Base-by-base conservation (phyloP, 2,329 filamentous ascomycete species). In the Ophiocordyceps robertsii region DNA sequence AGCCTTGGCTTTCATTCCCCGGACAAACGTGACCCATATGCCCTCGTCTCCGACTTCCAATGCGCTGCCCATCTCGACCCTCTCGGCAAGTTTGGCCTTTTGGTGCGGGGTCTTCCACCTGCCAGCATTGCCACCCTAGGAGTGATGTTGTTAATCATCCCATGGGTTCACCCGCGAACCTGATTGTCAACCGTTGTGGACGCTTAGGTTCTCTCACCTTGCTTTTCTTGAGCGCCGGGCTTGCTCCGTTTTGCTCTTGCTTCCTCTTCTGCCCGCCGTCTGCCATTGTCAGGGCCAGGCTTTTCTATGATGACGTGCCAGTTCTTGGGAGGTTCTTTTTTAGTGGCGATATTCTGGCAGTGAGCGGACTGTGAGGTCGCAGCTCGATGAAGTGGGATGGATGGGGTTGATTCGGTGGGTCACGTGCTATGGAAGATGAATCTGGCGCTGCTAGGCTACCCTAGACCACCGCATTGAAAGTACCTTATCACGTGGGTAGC, bases 21-120 rank as follows among this genome's bases (percentile, higher is more conserved):
- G 74, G 41, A 81, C 77, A 56, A 82, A 89, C 0, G 84, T 88
- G 27, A 81, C 80, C 82, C 83, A 90, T 45, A 90, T 78, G 6
- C 84, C 84, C 41, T 71, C 67, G 53, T 88, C 82, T 6, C 83
- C 82, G 6, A 80, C 67, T 51, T 84, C 75, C 39, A 88, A 61
- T 12, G 60, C 56, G 33, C 61, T 67, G 35, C 67, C 68, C 49
- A 62, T 50, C 33, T 63, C 64, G 13, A 60, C 61, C 46, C 61
- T 58, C 40, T 62, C 57, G 17, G 64, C 62, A 37, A 65, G 50
- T 53, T 72, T 78, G 30, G 64, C 61, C 52, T 69, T 66, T 38
- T 80, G 75, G 46, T 76, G 70, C 13, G 77, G 64, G 24, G 77
- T 81, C 54, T 72, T 70, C 77, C 77, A 82, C 55, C 69, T 75